Base-by-base conservation (phyloP, 148 eudicot species). In the Rhododendron ferrugineum region DNA sequence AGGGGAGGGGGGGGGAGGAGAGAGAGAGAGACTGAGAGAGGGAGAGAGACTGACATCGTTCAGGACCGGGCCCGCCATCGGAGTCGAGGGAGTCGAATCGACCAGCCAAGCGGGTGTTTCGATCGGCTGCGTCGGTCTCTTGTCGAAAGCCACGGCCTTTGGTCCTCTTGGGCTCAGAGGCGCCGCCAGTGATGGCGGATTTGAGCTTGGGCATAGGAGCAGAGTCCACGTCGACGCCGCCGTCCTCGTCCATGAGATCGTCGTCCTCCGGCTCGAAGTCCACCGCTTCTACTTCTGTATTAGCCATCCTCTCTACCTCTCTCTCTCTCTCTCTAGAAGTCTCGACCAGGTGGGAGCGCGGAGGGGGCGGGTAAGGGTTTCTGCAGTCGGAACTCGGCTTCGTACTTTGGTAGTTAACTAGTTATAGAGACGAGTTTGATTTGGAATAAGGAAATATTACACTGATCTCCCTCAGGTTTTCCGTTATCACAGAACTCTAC, bases 191-290 rank as follows among this genome's bases (percentile, higher is more conserved):
- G 78, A 95, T 93, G 88, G 98, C 94, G 54, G 97, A 95, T 85
- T 88, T 90, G 86, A 95, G 90, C 84, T 89, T 93, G 32, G 97
- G 98, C 0, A 85, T 79, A 15, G 91, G 82, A 50, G 94, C 20
- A 72, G 84, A 87, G 78, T 88, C 92, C 49, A 50, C 91, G 76
- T 86, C 93, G 10, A 50, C 90, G 56, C 64, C 89, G 66, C 73
- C 89, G 40, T 94, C 98, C 56, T 95, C 98, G 91, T 95, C 98
- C 98, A 95, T 95, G 32, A 95, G 94, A 86, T 95, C 97, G 78
- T 95, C 98, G 22, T 95, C 97, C 87, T 95, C 98, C 2, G 94
- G 94, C 88, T 95, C 98, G 88, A 95, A 94, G 85, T 95, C 98
- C 49, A 95, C 89, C 13, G 94, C 96, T 88, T 94, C 98, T 15